Base-by-base conservation (phyloP, 2,329 filamentous ascomycete genomes). In the Pestalotiopsis sp. region DNA sequence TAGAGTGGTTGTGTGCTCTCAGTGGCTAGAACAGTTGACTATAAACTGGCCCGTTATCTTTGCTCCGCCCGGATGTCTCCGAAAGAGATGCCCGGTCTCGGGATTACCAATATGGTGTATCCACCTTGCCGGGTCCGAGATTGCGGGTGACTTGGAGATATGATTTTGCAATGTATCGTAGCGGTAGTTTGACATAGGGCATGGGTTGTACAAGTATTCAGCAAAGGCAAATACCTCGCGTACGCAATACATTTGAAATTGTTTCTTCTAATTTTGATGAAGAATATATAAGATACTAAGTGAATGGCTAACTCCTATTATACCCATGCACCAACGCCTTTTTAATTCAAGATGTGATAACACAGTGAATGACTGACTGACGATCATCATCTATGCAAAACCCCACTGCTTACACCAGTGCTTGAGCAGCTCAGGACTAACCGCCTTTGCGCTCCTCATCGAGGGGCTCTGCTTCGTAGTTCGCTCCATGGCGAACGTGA, bases 331-430 rank as follows among this genome's bases (percentile, higher is more conserved):
- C n/a, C 45, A 52, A 52, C 17, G 45, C 45, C n/a, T 4, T 4
- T 52, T 20, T 52, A 2, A 52, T 52, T 6, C 45, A n/a, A 52
- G 9, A 20, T 7, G 9, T 36, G 31, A 36, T 5, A 52, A 9
- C 7, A n/a, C 14, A 52, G 20, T n/a, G 4, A 49, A 17, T 14
- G 13, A 49, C 12, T 49, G 45, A 52, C 20, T n/a, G 45, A 52
- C 45, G 14, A 4, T n/a, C 6, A 36, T 27, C 5, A 27, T 27
- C 25, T 27, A 59, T 7, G 45, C 57, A 27, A 59, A 62, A 17
- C 71, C 75, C 84, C 84, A 86, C 72, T 86, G 84, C 65, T 75
- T 71, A 68, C 84, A 85, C 84, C 84, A 88, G 58, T 82, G 82
- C 65, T 72, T 76, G 81, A 87, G 82, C 76, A 87, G 66, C 38